Percentiles rank a stretch among this genome's conserved stretches.
These are phyloP conservation scores for Manihot esculenta DNA, from an alignment of 441 rosid genomes.

Conservation along the genomic window DNA sequence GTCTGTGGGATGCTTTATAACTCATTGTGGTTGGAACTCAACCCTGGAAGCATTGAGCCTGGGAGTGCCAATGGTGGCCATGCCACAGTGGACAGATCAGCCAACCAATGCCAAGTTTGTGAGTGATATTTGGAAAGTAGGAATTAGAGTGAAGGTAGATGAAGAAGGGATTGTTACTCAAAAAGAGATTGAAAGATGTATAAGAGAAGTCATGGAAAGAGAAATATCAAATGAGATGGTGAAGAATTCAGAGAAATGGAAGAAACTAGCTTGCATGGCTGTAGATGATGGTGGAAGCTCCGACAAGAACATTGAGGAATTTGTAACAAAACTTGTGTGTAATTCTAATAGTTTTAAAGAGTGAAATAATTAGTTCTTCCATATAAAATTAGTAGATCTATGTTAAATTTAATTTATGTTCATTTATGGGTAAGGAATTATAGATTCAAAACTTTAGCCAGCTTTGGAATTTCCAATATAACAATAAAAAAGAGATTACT, in stretches of 20 bases:
- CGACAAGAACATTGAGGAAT: slow-evolving; percentile 16
- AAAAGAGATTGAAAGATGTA: slow-evolving; percentile 17
- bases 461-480: too few relatives aligned
- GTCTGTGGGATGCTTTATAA: slow-evolving; percentile 23
- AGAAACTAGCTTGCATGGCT: slow-evolving; percentile 14
- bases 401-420: too few relatives aligned
- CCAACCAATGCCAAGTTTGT: slow-evolving; percentile 21
- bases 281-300: slow-evolving; percentile 22
- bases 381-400: neutral
- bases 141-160: slow-evolving; percentile 24
- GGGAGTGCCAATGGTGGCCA: slow-evolving; percentile 26
- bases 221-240: neutral
- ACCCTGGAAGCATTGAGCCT: slow-evolving; percentile 24
- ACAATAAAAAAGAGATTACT: too few relatives aligned
- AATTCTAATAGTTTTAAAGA: neutral
- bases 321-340: neutral
- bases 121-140: slow-evolving; percentile 19
- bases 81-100: slow-evolving; percentile 25
- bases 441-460: too few relatives aligned
- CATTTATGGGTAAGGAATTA: too few relatives aligned
- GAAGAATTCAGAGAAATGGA: slow-evolving; percentile 18
- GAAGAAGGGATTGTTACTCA: slow-evolving; percentile 14
- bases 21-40: slow-evolving; percentile 31
- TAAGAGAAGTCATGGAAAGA: slow-evolving; percentile 19
- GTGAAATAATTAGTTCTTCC: neutral